Percentiles rank a stretch among this genome's conserved stretches.
Conservation (phyloP, 2,329 filamentous ascomycete genomes). For the Epichloe typhina region DNA sequence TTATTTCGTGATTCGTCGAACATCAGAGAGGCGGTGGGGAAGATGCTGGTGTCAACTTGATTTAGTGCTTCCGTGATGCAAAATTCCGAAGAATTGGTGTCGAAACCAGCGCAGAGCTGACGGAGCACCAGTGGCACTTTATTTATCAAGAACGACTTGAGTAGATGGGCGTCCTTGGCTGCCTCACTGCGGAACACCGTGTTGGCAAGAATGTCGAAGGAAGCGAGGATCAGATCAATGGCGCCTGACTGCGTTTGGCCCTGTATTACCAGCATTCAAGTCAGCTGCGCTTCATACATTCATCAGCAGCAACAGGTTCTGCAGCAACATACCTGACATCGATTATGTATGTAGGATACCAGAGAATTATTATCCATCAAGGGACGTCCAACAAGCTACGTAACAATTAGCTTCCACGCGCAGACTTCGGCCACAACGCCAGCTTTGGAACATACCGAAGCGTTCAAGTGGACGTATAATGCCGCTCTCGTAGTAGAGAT, state of each 20-base stretch:
- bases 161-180: conserved; percentile 49
- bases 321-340: conserved; percentile 52
- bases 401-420: background rate
- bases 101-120: conserved; percentile 37
- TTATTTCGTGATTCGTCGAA: conserved; percentile 45
- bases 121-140: conserved; percentile 43
- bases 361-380: conserved; percentile 70
- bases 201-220: conserved; percentile 83
- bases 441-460: conserved; percentile 44
- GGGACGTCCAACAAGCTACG: conserved; percentile 65
- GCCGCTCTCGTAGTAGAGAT: conserved; percentile 65
- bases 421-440: background rate
- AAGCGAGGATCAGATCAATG: conserved; percentile 72
- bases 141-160: conserved; percentile 77
- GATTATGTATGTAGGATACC: conserved; percentile 68
- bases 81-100: conserved; percentile 62
- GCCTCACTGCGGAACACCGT: conserved; percentile 57
- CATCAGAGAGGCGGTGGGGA: conserved; percentile 45
- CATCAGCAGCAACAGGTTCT: background rate
- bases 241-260: conserved; percentile 66
- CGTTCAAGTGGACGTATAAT: conserved; percentile 74
- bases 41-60: conserved; percentile 71
- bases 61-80: conserved; percentile 58
- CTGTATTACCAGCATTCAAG: conserved; percentile 21
- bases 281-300: conserved; percentile 5